Evolutionary conservation across 2,329 filamentous ascomycete genomes (phyloP).

Genomic region (Ascochyta viciae-villosae): DNA sequence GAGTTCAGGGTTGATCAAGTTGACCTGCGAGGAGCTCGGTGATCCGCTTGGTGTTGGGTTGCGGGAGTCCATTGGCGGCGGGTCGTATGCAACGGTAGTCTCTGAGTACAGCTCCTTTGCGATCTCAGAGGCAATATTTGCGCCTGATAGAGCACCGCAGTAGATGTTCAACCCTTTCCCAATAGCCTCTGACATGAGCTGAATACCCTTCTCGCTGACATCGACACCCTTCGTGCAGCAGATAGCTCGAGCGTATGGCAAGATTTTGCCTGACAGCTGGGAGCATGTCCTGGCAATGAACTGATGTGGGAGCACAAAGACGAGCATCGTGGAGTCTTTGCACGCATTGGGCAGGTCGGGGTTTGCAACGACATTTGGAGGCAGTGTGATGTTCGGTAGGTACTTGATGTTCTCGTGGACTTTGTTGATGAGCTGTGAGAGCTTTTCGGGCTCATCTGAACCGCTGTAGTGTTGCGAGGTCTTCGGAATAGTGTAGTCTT

Average conservation of each 20-base stretch:
- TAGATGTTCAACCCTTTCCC: conserved; percentile 92
- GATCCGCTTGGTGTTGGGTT: conserved; percentile 67
- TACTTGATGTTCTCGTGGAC: conserved; percentile 98
- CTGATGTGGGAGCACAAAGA: conserved; percentile 97
- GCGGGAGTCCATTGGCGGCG: conserved; percentile 84
- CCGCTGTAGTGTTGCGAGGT: conserved; percentile 76
- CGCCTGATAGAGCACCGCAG: conserved; percentile 92
- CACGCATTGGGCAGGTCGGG: conserved; percentile 81
- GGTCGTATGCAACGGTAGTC: conserved; percentile 95
- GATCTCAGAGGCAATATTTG: conserved; percentile 95
- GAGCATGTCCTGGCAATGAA: conserved; percentile 90
- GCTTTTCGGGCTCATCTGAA: conserved; percentile 74
- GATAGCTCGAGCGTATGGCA: conserved; percentile 91
- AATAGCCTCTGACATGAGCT: conserved; percentile 94
- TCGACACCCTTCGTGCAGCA: conserved; percentile 99
- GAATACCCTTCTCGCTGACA: conserved; percentile 83
- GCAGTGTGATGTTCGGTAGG: conserved; percentile 85
- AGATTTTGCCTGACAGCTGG: conserved; percentile 83
- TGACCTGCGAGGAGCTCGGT: conserved; percentile 58
- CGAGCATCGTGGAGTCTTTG: conserved; percentile 81
- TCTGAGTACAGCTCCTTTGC: conserved; percentile 96
- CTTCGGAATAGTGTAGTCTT: conserved; percentile 78
- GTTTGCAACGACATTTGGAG: conserved; percentile 83
- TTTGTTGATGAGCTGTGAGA: conserved; percentile 89
- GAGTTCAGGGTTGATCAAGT: conserved; percentile 61